Evolutionary conservation across 2,329 filamentous ascomycete genomes (phyloP).

Genomic region (Monilinia laxa): DNA sequence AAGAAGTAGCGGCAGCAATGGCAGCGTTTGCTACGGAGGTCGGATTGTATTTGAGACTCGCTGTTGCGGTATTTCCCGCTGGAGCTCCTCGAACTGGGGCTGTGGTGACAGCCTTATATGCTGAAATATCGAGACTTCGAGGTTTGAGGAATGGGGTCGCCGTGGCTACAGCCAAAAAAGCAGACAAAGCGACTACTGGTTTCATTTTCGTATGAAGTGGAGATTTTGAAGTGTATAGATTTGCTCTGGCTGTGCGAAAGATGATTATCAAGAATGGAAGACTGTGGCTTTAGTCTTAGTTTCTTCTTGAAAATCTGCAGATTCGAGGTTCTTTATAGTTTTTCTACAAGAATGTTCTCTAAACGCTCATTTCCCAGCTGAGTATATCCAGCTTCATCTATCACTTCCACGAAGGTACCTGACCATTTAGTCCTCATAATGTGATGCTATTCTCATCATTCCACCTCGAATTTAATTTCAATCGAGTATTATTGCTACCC

Average conservation of each 20-base stretch:
- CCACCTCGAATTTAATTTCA: not conserved
- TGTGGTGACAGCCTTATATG: conserved; percentile 20
- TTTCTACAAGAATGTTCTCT: not conserved
- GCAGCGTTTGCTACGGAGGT: conserved; percentile 8
- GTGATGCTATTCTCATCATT: conserved; percentile 9
- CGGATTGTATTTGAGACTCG: conserved; percentile 14
- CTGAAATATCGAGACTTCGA: conserved; percentile 18
- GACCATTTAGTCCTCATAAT: not conserved
- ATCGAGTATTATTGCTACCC: not conserved
- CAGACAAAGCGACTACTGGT: not conserved
- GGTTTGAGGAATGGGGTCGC: conserved; percentile 17
- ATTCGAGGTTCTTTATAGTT: conserved; percentile 7
- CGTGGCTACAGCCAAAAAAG: not conserved
- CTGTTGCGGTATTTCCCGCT: conserved; percentile 12
- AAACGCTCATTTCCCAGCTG: not conserved
- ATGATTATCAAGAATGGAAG: not conserved
- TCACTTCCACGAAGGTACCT: not conserved
- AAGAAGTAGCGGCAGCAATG: conserved; percentile 1
- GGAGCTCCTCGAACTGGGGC: conserved; percentile 16
- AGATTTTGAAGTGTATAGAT: not conserved
- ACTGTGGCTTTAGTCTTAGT: not conserved
- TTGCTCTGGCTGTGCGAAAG: not conserved
- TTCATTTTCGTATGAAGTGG: conserved; percentile 10
- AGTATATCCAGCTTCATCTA: not conserved
- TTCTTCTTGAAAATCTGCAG: not conserved